Percentiles rank a stretch among this genome's conserved stretches.
phyloP scores from a whole-genome alignment of 2,329 filamentous ascomycete genomes.

The Lasiodiplodia hormozganensis region DNA sequence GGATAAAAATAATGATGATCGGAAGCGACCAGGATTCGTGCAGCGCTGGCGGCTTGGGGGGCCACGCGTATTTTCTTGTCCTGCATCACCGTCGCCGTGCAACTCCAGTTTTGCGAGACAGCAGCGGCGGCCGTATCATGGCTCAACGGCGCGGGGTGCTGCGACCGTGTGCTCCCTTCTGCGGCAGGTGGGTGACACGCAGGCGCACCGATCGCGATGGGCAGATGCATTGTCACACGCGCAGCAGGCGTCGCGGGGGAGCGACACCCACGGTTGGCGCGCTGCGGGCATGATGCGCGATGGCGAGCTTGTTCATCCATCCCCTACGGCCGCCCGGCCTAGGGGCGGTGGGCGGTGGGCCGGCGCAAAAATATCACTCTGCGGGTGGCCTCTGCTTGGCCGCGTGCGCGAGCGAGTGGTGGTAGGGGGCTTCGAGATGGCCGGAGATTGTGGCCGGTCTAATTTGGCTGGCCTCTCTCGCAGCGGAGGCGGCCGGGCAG shows the following conservation, averaged over 20 bases:
- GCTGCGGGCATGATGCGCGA: neutral
- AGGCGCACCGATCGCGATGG: neutral
- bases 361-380: conserved; percentile 19
- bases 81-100: conserved; percentile 20
- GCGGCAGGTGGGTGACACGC: neutral
- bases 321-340: conserved; percentile 10
- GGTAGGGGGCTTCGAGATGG: conserved; percentile 13
- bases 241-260: conserved; percentile 6
- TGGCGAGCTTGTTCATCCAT: conserved; percentile 18
- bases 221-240: conserved; percentile 10
- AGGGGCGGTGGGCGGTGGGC: conserved; percentile 18
- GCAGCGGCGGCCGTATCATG: neutral
- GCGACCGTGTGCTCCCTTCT: neutral
- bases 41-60: conserved; percentile 23
- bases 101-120: conserved; percentile 26
- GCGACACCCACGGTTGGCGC: neutral
- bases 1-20: conserved; percentile 27
- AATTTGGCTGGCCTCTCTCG: neutral
- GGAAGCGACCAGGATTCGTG: conserved; percentile 19
- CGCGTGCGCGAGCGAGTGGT: neutral
- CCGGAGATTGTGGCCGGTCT: conserved; percentile 24
- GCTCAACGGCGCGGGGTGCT: conserved; percentile 15
- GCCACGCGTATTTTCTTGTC: conserved; percentile 15
- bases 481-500: neutral
- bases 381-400: conserved; percentile 6